phyloP scores from a whole-genome alignment of 2,329 filamentous ascomycete species.

The Balansia obtecta region DNA sequence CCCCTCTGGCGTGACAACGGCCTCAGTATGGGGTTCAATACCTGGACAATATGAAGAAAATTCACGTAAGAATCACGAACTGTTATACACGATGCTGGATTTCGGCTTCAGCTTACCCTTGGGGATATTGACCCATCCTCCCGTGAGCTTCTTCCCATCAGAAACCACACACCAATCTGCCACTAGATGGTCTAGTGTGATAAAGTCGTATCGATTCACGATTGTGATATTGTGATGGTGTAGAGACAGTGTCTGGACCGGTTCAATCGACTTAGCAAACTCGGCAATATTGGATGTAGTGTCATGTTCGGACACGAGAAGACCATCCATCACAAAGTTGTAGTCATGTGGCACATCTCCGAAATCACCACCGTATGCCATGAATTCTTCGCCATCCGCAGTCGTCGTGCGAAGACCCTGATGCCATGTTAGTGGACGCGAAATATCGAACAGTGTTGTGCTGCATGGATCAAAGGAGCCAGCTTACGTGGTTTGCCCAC shows the following conservation, averaged over 20 bases:
- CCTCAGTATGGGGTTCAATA: constrained; percentile 30
- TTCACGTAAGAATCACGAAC: too few relatives aligned
- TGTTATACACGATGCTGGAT: not conserved
- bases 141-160: constrained; percentile 22
- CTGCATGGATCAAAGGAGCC: not conserved
- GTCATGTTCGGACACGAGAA: constrained; percentile 32
- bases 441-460: not conserved
- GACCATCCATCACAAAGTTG: constrained; percentile 46
- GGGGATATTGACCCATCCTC: constrained; percentile 27
- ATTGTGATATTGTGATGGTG: constrained; percentile 31
- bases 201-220: constrained; percentile 42
- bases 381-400: constrained; percentile 31
- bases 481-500: constrained; percentile 41
- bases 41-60: constrained; percentile 12
- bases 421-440: not conserved
- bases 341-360: constrained; percentile 46
- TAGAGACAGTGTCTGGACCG: constrained; percentile 37
- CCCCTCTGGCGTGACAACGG: constrained; percentile 20
- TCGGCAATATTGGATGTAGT: constrained; percentile 40
- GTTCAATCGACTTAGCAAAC: constrained; percentile 47
- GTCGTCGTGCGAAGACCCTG: constrained; percentile 29
- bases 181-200: constrained; percentile 35
- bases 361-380: constrained; percentile 50
- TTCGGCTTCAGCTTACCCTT: constrained; percentile 18
- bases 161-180: constrained; percentile 30